Base-by-base conservation (phyloP, 768 basidiomycete species). In the Daedaleopsis nitida region DNA sequence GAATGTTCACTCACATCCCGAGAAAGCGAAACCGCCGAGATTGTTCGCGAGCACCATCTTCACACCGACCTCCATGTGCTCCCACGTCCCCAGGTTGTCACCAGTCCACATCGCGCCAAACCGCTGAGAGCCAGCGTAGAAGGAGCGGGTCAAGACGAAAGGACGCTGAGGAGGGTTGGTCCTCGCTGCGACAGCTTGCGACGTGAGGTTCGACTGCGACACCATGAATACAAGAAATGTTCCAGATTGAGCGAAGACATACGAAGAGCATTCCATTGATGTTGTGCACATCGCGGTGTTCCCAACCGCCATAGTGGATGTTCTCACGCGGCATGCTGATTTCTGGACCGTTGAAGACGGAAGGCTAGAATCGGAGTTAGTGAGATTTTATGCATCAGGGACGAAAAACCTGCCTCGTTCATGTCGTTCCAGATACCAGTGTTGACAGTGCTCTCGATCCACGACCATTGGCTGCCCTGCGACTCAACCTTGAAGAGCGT, bases 21-120 rank as follows among this genome's bases (percentile, higher is more conserved):
- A 80, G 72, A 96, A 99, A 32, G 87, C 83, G 86, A 98, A 91
- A 21, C 97, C 96, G 9, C 85, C 94, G 48, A 99, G 86, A 44
- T 88, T 87, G 68, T 92, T 90, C 12, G 92, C 82, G 37, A 99
- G 79, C 2, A 96, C 87, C 91, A 99, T 98, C 73, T 96, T 91
- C 61, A 96, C 81, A 14, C 94, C 93, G 17, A 92, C 92, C 11
- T 86, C 85, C 86, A 99, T 95, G 70, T 99, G 97, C 59, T 95
- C 94, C 97, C 97, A 99, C 1, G 92, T 94, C 17, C 96, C 94
- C 27, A 96, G 79, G 73, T 98, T 98, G 75, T 99, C 97, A 17
- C 97, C 97, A 9, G 96, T 98, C 97, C 97, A 99, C 83, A 97
- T 94, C 5, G 97, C 96, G 39, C 96, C 93, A 67, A 91, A 94